phyloP scores from a whole-genome alignment of 1,284 basidiomycete species.

The Termitomyces sp. region DNA sequence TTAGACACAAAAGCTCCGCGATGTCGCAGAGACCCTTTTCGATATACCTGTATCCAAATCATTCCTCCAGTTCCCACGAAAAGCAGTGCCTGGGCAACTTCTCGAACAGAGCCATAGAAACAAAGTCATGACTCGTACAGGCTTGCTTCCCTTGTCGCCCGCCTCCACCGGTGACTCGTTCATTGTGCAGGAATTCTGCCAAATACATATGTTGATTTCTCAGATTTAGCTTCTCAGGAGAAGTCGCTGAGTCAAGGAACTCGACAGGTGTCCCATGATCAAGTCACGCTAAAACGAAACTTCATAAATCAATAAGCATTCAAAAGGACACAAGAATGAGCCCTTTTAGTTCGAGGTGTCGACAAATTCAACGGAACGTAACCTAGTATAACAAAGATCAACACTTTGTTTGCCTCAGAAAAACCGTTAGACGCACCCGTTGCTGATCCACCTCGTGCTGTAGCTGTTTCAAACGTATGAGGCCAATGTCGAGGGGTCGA shows the following conservation, averaged over 20 bases:
- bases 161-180: background rate
- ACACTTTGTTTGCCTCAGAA: background rate
- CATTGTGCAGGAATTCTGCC: background rate
- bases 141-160: background rate
- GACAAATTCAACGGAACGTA: background rate
- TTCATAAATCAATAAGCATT: background rate
- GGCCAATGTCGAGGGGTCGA: slow-evolving; percentile 19
- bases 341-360: background rate
- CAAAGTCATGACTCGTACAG: background rate
- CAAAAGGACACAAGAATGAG: background rate
- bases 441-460: background rate
- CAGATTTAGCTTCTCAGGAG: background rate
- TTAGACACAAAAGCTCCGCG: background rate
- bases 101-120: background rate
- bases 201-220: background rate
- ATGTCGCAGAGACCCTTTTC: background rate
- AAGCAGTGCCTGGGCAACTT: background rate
- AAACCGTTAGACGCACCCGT: background rate
- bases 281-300: background rate
- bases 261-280: background rate
- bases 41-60: background rate
- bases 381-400: background rate
- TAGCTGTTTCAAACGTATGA: slow-evolving; percentile 16
- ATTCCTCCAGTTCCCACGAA: background rate
- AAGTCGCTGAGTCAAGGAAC: background rate